A percentile compares a stretch with the other conserved stretches of the same genome.
phyloP scores from a whole-genome alignment of 2,329 filamentous ascomycete genomes.

The Phaeophleospora eucalypticola region DNA sequence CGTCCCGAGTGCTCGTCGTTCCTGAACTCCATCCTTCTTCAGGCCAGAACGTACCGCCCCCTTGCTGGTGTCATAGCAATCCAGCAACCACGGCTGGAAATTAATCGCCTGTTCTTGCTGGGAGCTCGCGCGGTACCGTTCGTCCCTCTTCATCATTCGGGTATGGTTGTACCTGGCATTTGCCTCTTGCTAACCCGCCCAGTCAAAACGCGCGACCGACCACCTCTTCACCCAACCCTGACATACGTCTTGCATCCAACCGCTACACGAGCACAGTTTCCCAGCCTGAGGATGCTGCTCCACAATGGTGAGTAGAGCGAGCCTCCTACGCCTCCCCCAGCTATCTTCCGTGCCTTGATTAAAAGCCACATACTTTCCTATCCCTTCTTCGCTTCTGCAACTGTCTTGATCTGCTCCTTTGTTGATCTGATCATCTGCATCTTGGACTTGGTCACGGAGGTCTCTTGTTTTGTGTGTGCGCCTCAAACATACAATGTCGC shows the following conservation, averaged over 20 bases:
- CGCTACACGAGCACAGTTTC: constrained; percentile 21
- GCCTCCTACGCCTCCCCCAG: neutral
- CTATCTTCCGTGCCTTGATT: constrained; percentile 18
- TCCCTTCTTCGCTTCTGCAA: constrained; percentile 8
- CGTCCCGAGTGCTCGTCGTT: constrained; percentile 11
- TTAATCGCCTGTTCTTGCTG: constrained; percentile 24
- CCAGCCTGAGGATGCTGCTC: constrained; percentile 24
- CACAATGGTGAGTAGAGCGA: constrained; percentile 29
- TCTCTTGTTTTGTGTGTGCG: constrained; percentile 23
- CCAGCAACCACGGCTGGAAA: constrained; percentile 24
- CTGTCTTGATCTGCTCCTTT: constrained; percentile 14
- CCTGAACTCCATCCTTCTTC: constrained; percentile 13
- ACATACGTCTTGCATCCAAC: constrained; percentile 21
- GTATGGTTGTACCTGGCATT: constrained; percentile 31
- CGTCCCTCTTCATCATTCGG: constrained; percentile 14
- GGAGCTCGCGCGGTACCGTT: constrained; percentile 5
- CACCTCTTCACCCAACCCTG: constrained; percentile 27
- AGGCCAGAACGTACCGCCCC: constrained; percentile 15
- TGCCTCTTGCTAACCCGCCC: constrained; percentile 22
- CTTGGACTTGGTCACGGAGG: constrained; percentile 7
- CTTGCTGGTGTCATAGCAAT: constrained; percentile 30
- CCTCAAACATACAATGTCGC: constrained; percentile 16
- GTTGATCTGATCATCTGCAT: constrained; percentile 17
- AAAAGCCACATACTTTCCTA: constrained; percentile 29
- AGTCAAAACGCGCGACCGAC: constrained; percentile 20